A percentile compares a stretch with the other conserved stretches of the same genome.
Conservation (phyloP, 148 eudicot genomes). For the Nepenthes gracilis region DNA sequence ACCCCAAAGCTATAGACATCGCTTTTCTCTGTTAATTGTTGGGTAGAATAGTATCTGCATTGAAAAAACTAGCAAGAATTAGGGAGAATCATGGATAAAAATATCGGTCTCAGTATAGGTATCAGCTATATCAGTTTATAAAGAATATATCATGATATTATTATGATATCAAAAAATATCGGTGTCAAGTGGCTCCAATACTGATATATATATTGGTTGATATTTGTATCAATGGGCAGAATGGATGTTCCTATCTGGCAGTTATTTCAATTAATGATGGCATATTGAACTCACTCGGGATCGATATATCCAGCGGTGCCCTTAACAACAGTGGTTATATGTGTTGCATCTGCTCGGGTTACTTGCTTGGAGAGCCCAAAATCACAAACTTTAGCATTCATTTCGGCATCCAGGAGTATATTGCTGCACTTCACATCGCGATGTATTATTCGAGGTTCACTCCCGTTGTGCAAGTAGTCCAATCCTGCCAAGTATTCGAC, state of each 20-base stretch:
- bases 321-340: conserved; percentile 64
- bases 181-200: too few relatives aligned
- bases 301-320: conserved; percentile 91
- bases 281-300: conserved; percentile 43
- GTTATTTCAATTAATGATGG: not conserved
- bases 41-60: conserved; percentile 69
- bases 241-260: too few relatives aligned
- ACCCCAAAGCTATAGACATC: conserved; percentile 84
- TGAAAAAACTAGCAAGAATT: not conserved
- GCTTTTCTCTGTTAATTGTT: conserved; percentile 76
- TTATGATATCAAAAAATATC: too few relatives aligned
- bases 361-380: conserved; percentile 76
- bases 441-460: conserved; percentile 70
- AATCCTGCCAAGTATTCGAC: conserved; percentile 28
- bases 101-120: not conserved
- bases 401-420: conserved; percentile 60
- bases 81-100: not conserved
- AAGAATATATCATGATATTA: too few relatives aligned
- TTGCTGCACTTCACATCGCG: conserved; percentile 80
- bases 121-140: not conserved
- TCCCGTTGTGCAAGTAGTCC: conserved; percentile 76
- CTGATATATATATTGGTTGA: too few relatives aligned
- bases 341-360: conserved; percentile 47
- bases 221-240: too few relatives aligned
- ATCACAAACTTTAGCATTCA: conserved; percentile 76